These are phyloP conservation scores for Colletotrichum orchidophilum DNA, from an alignment of 2,329 filamentous ascomycete genomes.

Conservation along the genomic window DNA sequence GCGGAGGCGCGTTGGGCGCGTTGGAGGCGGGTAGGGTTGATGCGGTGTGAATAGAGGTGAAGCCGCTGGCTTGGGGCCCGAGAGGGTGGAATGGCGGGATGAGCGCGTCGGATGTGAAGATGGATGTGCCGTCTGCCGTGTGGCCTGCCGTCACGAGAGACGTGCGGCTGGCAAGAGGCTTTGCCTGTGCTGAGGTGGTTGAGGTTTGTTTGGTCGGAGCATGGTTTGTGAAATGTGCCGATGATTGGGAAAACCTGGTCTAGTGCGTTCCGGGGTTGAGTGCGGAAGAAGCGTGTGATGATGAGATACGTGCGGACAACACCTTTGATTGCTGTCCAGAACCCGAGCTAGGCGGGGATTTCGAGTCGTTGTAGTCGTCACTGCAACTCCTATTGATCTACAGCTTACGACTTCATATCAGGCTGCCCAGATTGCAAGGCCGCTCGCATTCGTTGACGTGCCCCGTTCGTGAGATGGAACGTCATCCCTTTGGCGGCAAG, in stretches of 20 bases:
- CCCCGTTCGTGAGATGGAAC: background rate
- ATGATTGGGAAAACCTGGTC: background rate
- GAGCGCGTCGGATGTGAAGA: background rate
- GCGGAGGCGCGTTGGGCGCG: background rate
- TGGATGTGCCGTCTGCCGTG: background rate
- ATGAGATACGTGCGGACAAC: background rate
- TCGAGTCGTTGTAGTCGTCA: no score
- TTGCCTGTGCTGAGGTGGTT: background rate
- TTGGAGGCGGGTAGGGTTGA: background rate
- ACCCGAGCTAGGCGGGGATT: no score
- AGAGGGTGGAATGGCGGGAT: background rate
- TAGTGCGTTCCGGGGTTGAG: background rate
- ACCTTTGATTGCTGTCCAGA: background rate
- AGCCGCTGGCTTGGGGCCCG: background rate
- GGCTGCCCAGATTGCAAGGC: no score
- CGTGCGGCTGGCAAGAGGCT: background rate
- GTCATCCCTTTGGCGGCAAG: background rate
- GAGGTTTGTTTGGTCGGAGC: background rate
- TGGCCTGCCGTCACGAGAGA: background rate
- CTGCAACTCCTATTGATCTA: no score
- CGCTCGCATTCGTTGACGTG: background rate
- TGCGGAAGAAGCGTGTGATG: background rate
- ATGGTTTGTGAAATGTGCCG: background rate
- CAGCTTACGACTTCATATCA: no score
- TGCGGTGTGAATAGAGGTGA: background rate